Base-by-base conservation (phyloP, 2,329 filamentous ascomycete genomes). In the Pseudocercospora fuligena region DNA sequence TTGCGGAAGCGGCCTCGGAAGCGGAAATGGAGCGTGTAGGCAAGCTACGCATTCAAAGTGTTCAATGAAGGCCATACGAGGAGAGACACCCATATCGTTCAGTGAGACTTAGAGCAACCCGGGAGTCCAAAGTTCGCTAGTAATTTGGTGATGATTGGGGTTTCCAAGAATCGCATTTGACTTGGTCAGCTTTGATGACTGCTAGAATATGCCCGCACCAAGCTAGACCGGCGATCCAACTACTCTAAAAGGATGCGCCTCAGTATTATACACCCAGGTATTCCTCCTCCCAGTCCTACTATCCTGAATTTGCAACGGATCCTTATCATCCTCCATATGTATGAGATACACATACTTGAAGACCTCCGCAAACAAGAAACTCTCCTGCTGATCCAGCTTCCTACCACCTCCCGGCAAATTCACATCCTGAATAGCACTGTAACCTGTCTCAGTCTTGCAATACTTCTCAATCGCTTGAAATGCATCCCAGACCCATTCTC, bases 261-360 rank as follows among this genome's bases (percentile, higher is more conserved):
- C 73, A 2, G 75, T 77, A 51, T 76, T 77, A 70, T 70, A 76
- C 60, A 75, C 69, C 72, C 73, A 75, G 12, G 69, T 67, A 16
- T 76, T 74, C 66, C 71, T 72, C 23, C 43, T 21, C 4, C 72
- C 67, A 14, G 54, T 67, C 2, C 68, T 54, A 40, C 68, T 69
- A 46, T 73, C 68, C 27, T 70, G 66, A 3, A 74, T 64, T 5
- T 74, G 71, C 36, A 63, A 70, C 1, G 58, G 58, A 11, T 27
- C 40, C 46, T 65, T 47, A 31, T 63, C 53, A 54, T 73, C 68
- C 43, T 74, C 71, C 4, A 69, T 21, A 65, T 75, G 72, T 14
- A 70, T 68, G 53, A 75, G 61, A 66, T 69, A 75, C 2, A 69
- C 51, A 67, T 75, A 75, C 61, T 74, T 74, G 43, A 76, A 60